Evolutionary conservation across 2,329 filamentous ascomycete genomes (phyloP).

Genomic region (Talaromyces atroroseus): DNA sequence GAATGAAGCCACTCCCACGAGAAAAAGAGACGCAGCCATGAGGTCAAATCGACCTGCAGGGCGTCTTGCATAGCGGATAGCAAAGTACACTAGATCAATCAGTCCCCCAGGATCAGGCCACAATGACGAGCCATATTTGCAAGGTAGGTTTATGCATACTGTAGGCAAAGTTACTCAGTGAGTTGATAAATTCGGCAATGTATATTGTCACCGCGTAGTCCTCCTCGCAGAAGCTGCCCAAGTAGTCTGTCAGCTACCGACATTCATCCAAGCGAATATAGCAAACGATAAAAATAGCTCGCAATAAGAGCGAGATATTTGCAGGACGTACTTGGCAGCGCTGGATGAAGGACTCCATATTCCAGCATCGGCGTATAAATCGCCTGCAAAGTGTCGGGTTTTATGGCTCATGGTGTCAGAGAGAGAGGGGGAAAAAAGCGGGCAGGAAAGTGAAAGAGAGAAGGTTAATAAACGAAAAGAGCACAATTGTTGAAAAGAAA

Average conservation of each 20-base stretch:
- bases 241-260: background rate
- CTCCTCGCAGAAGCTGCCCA: slow-evolving; percentile 5
- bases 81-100: background rate
- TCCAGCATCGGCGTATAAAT: slow-evolving; percentile 2
- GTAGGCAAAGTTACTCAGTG: slow-evolving; percentile 3
- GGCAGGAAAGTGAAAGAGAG: no score
- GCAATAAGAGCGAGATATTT: background rate
- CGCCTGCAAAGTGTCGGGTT: slow-evolving; percentile 2
- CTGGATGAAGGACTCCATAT: slow-evolving; percentile 6
- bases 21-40: slow-evolving; percentile 1
- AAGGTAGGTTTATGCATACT: background rate
- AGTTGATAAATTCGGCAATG: slow-evolving; percentile 7
- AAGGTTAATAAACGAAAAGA: no score
- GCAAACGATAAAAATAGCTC: background rate
- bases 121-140: background rate
- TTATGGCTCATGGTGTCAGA: slow-evolving; percentile 2
- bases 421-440: no score
- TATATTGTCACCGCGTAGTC: slow-evolving; percentile 5
- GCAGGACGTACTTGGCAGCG: background rate
- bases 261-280: background rate
- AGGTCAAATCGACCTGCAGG: background rate
- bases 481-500: no score
- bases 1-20: slow-evolving; percentile 1
- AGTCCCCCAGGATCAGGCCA: background rate
- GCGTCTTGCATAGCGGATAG: background rate